Base-by-base conservation (phyloP, 768 basidiomycete genomes). In the Mrakia frigida region DNA sequence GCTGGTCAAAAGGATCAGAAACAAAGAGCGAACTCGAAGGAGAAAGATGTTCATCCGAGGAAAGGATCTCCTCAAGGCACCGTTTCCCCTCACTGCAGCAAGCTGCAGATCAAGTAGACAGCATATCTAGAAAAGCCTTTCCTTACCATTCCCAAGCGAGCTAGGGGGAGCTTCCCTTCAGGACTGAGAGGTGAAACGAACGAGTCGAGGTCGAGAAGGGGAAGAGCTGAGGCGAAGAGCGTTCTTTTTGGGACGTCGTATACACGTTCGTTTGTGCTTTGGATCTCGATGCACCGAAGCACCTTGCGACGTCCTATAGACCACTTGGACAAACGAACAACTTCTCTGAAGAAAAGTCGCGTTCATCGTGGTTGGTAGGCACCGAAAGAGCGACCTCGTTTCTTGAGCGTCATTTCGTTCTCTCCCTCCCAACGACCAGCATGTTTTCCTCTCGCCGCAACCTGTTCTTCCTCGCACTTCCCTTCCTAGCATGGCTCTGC, bases 231-330 rank as follows among this genome's bases (percentile, higher is more conserved):
- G 25, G 39, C 16, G 35, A 11, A 3, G 23, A n/a, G 16, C 6
- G 35, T 41, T 25, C 4, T 21, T 6, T 68, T 11, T 68, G 39
- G 37, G 65, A 68, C 35, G 65, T 23, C 65, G 65, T 68, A 68
- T 68, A 68, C 65, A 37, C 65, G 65, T 68, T 68, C 65, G 65
- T 37, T 21, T 50, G 63, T 39, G 35, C 65, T 10, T 68, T 16
- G 65, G 35, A 68, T 16, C 65, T 68, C 23, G 37, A 43, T 68
- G 65, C 65, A 68, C 37, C 65, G 65, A 68, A 68, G 65, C 65
- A 68, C 65, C 65, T 68, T 68, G 65, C 65, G 65, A 41, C 65
- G 35, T 68, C 65, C 46, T 46, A 6, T 46, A 43, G 2, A 37
- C 39, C 13, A n/a, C n/a, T n/a, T n/a, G n/a, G n/a, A n/a, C 35